Base-by-base conservation (phyloP, 495 filamentous ascomycete species). In the Penicillium verhagenii region DNA sequence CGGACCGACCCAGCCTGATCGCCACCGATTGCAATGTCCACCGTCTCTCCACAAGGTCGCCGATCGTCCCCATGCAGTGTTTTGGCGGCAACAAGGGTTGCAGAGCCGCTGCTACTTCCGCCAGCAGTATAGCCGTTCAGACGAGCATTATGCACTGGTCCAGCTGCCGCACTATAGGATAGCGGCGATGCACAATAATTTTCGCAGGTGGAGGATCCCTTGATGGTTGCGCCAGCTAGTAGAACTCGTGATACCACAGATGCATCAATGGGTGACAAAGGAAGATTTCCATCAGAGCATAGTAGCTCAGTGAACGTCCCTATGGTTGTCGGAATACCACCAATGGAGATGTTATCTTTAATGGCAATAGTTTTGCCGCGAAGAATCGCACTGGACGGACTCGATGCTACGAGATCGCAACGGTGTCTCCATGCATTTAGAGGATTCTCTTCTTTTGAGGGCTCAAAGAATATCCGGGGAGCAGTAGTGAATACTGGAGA, bases 1-100 rank as follows among this genome's bases (percentile, higher is more conserved):
- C 81, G 73, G 6, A 86, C 73, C 4, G 74, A 79, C 0, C 82
- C 82, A 10, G 75, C 82, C 55, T 84, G 82, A 56, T 86, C 82
- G 6, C 75, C 75, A 1, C 82, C 82, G 35, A 86, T 77, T 8
- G 76, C 73, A 11, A 84, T 60, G 35, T 84, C 80, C 6, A 80
- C 77, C 3, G 69, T 72, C 25, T 72, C 59, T 56, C 69, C 48
- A 25, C 29, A 46, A 0, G 56, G 29, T 4, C 2, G 2, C 61
- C 66, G 40, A 61, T 73, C 26, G 66, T 71, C 26, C 37, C 55
- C 54, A 65, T 61, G 67, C 16, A 75, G 68, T 16, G 70, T 68
- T 71, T 65, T 38, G 58, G 69, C n/a, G 2, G 68, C 76, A 1
- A 85, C 73, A 1, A 85, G 72, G 0, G 69, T 69, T 1, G 63